These are phyloP conservation scores for Mycena rebaudengoi DNA, from an alignment of 768 basidiomycete species.

Conservation along the genomic window DNA sequence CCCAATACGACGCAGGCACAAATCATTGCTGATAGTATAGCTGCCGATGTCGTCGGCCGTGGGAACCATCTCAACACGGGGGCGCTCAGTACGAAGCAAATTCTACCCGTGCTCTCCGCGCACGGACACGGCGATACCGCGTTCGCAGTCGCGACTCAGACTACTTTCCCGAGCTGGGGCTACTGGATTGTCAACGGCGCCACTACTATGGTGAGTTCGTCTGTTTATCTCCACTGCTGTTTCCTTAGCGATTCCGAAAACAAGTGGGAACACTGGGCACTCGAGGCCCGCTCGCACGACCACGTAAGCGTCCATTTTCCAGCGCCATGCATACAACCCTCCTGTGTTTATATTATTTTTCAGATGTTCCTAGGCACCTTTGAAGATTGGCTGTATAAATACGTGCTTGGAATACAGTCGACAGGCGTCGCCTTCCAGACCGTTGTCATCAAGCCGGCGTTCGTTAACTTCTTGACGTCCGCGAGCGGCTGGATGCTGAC, in stretches of 20 bases:
- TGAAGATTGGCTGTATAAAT: slow-evolving; percentile 42
- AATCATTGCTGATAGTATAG: slow-evolving; percentile 36
- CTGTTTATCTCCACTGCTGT: neutral
- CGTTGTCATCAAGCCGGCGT: slow-evolving; percentile 31
- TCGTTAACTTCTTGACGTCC: slow-evolving; percentile 25
- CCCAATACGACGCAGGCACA: slow-evolving; percentile 31
- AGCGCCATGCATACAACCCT: neutral
- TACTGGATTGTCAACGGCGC: slow-evolving; percentile 42
- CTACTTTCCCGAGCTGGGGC: slow-evolving; percentile 41
- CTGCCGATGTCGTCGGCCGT: slow-evolving; percentile 28
- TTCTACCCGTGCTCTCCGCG: slow-evolving; percentile 35
- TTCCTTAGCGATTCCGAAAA: too few relatives aligned
- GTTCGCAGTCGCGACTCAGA: slow-evolving; percentile 35
- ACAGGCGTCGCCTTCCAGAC: slow-evolving; percentile 36
- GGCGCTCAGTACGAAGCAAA: slow-evolving; percentile 34
- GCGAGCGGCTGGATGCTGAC: slow-evolving; percentile 37
- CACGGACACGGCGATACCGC: slow-evolving; percentile 35
- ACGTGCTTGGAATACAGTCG: slow-evolving; percentile 36
- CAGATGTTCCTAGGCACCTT: slow-evolving; percentile 43
- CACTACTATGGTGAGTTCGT: slow-evolving; percentile 33
- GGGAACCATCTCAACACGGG: slow-evolving; percentile 37
- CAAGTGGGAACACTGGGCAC: slow-evolving; percentile 42
- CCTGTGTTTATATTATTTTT: neutral
- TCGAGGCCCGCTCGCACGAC: slow-evolving; percentile 40
- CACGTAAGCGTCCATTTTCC: slow-evolving; percentile 29